Base-by-base conservation (phyloP, 257 asterid species). In the Solanum okadae region DNA sequence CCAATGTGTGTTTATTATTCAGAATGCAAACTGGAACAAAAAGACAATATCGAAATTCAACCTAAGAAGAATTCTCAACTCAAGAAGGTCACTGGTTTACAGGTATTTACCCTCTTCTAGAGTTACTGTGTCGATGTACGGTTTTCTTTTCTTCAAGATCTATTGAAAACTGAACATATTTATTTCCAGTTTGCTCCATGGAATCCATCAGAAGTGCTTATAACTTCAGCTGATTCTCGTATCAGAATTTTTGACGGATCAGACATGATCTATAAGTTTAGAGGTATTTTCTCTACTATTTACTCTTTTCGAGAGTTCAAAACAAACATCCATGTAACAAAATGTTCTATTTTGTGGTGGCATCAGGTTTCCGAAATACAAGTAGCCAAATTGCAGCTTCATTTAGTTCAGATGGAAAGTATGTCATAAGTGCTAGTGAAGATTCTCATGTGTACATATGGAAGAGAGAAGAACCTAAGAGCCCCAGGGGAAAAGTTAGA, bases 371-470 rank as follows among this genome's bases (percentile, higher is more conserved):
- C 16, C 92, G 95, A 44, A 97, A 97, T 90, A 94, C 98, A 0
- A 92, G 93, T 91, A 96, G 98, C 92, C 99, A 97, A 88, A 97
- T 95, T 38, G 87, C 96, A n/a, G 99, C 99, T 71, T 92, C 95
- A 3, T 95, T 91, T 88, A 95, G 93, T 68, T 92, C 95, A 37
- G 98, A 95, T 0, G 98, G 99, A 10, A 94, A 84, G 84, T 95
- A 96, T 44, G 89, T 97, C 67, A 87, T 97, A 83, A 93, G 98
- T 56, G 98, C 99, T 29, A 97, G 99, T 65, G 99, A 97, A 87
- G 99, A 97, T 86, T 92, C 94, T 25, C 96, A 95, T 35, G 96
- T 97, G 40, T 95, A 92, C 79, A 92, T 97, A 65, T 97, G 99
- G 99, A 96, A 89, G 88, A 93, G 91, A 6, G 96, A 91, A 56